These are phyloP conservation scores for Kluyveromyces aestuarii DNA, from an alignment of 805 yeast genomes.

Conservation along the genomic window DNA sequence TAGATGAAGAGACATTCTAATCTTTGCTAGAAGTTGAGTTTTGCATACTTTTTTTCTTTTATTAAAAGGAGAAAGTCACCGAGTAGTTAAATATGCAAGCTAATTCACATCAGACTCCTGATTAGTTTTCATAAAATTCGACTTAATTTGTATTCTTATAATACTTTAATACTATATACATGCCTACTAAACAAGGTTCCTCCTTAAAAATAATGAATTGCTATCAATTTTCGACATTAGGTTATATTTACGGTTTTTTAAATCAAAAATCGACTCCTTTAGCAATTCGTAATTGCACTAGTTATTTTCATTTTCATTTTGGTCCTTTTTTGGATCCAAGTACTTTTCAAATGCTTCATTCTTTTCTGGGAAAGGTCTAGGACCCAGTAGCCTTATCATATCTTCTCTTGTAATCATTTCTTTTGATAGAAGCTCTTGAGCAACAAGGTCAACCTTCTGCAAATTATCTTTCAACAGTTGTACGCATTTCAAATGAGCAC, in stretches of 20 bases:
- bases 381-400: conserved; percentile 83
- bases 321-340: conserved; percentile 35
- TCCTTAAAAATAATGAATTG: not conserved
- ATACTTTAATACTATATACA: not conserved
- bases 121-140: not conserved
- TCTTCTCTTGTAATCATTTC: conserved; percentile 93
- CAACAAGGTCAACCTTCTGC: conserved; percentile 73
- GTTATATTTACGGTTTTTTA: not conserved
- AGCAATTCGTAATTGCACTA: not conserved
- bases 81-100: not conserved
- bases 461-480: conserved; percentile 55
- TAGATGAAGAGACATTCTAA: conserved; percentile 29
- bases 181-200: not conserved
- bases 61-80: conserved; percentile 2
- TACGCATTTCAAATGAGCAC: conserved; percentile 64
- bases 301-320: not conserved
- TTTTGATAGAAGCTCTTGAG: conserved; percentile 73
- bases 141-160: not conserved
- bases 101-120: not conserved
- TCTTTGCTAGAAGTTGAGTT: not conserved
- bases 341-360: conserved; percentile 91
- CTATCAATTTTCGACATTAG: not conserved
- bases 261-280: not conserved
- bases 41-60: not conserved
- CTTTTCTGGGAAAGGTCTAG: conserved; percentile 83